Conservation (phyloP, 2,329 filamentous ascomycete genomes). For the Botrytis fabae region DNA sequence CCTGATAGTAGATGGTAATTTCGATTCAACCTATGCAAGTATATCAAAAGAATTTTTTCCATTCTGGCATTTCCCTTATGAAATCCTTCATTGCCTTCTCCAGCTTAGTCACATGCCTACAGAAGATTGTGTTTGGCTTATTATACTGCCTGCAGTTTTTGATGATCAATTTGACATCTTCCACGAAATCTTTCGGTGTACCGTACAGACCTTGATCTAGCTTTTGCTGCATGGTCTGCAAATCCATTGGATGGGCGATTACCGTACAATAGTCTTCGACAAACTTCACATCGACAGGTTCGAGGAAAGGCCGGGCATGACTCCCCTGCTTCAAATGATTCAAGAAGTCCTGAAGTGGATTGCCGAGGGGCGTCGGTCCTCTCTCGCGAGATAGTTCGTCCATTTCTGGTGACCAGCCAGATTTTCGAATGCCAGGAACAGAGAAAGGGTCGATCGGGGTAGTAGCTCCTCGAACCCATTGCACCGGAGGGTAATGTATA, state of each 20-base stretch:
- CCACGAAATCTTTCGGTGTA: neutral
- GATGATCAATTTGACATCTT: slow-evolving; percentile 15
- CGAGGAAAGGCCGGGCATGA: neutral
- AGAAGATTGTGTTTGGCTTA: neutral
- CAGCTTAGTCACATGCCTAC: neutral
- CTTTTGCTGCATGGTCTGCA: neutral
- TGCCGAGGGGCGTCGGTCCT: neutral
- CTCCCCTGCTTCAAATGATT: neutral
- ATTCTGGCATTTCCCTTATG: neutral
- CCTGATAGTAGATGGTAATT: neutral
- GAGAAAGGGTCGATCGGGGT: neutral
- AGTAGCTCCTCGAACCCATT: neutral
- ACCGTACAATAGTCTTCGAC: neutral
- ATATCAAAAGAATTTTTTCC: neutral
- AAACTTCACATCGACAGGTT: neutral
- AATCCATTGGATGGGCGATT: neutral
- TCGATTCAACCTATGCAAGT: neutral
- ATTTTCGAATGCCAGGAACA: neutral
- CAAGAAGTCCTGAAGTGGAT: neutral
- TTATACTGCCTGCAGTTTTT: slow-evolving; percentile 13
- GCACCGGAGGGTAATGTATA: neutral
- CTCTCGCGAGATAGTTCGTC: neutral
- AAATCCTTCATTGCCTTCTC: neutral
- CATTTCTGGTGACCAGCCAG: neutral
- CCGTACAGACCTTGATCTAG: neutral